phyloP scores from a whole-genome alignment of 768 basidiomycete species.

The Albatrellus ellisii region DNA sequence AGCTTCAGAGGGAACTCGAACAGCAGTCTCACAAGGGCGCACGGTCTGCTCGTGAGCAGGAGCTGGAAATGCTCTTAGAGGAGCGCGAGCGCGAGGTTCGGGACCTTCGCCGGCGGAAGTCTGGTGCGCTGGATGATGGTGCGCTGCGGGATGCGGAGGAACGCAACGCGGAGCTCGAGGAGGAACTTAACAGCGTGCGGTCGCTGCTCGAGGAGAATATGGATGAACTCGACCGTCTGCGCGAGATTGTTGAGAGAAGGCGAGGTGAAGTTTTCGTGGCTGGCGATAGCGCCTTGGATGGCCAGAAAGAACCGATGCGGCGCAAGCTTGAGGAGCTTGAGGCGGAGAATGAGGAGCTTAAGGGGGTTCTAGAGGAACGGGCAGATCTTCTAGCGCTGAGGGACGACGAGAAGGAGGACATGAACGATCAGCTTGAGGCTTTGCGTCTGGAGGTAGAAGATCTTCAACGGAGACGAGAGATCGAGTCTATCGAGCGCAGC shows the following conservation, averaged over 20 bases:
- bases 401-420: conserved; percentile 63
- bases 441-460: conserved; percentile 58
- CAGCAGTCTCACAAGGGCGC: conserved; percentile 42
- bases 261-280: conserved; percentile 24
- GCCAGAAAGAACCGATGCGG: conserved; percentile 31
- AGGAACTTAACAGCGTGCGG: conserved; percentile 57
- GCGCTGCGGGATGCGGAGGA: conserved; percentile 41
- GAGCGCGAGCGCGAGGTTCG: conserved; percentile 59
- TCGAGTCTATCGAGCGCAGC: conserved; percentile 55
- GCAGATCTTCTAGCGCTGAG: conserved; percentile 37
- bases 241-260: conserved; percentile 53
- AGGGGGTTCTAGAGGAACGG: conserved; percentile 42
- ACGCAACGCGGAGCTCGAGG: conserved; percentile 57
- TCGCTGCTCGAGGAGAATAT: conserved; percentile 68
- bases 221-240: conserved; percentile 68
- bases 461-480: conserved; percentile 44
- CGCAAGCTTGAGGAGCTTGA: conserved; percentile 44
- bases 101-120: conserved; percentile 44
- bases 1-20: conserved; percentile 72
- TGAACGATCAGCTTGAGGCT: conserved; percentile 51
- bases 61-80: conserved; percentile 65
- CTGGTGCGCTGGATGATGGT: conserved; percentile 30
- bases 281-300: too few relatives aligned
- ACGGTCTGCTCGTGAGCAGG: conserved; percentile 42
- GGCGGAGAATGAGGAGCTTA: conserved; percentile 50